These are phyloP conservation scores for Tolypocladium album DNA, from an alignment of 2,329 filamentous ascomycete species.

Conservation along the genomic window DNA sequence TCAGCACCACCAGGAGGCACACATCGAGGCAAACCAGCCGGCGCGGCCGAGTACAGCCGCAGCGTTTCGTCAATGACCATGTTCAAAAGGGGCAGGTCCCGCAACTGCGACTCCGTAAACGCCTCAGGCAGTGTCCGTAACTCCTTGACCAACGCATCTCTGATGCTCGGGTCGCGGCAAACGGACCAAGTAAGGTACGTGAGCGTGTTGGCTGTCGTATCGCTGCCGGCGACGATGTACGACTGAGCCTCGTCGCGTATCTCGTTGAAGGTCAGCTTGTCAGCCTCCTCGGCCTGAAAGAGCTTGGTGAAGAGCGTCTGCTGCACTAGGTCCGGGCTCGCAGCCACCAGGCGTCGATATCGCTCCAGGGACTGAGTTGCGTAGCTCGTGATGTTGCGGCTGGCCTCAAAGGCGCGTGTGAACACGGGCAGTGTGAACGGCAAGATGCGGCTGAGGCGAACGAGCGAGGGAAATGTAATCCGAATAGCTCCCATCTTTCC, in stretches of 20 bases:
- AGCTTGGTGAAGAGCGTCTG: conserved; percentile 27
- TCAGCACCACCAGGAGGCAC: conserved; percentile 27
- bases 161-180: conserved; percentile 17
- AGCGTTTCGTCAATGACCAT: conserved; percentile 33
- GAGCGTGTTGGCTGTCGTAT: conserved; percentile 38
- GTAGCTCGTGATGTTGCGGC: conserved; percentile 11
- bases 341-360: conserved; percentile 12
- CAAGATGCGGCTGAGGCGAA: conserved; percentile 7
- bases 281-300: conserved; percentile 21
- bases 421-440: conserved; percentile 14
- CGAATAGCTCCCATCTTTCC: conserved; percentile 12
- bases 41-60: conserved; percentile 29
- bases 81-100: conserved; percentile 26
- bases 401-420: conserved; percentile 3
- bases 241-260: conserved; percentile 26
- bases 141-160: conserved; percentile 20
- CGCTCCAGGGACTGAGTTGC: conserved; percentile 16
- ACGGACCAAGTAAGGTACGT: conserved; percentile 35
- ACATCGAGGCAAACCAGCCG: conserved; percentile 25
- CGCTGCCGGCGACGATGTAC: conserved; percentile 39
- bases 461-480: conserved; percentile 16
- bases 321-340: conserved; percentile 9
- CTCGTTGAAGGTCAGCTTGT: conserved; percentile 16
- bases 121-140: conserved; percentile 20
- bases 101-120: conserved; percentile 9